phyloP scores from a whole-genome alignment of 108 stramenopile species.

The Epipyxis sp. region DNA sequence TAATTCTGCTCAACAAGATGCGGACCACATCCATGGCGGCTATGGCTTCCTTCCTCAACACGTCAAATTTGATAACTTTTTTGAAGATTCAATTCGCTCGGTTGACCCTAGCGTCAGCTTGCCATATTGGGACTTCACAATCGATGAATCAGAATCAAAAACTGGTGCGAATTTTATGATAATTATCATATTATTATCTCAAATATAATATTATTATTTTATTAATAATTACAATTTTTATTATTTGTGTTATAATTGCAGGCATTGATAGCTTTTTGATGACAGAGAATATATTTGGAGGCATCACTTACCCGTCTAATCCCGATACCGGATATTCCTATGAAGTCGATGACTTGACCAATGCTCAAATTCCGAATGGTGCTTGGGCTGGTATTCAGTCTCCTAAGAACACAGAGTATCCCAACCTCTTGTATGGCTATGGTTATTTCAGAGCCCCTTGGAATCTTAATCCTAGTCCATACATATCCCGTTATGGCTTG shows the following conservation, averaged over 20 bases:
- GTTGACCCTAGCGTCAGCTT: slow-evolving; percentile 40
- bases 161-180: background rate
- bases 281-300: background rate
- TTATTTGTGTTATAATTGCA: no score
- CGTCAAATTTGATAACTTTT: slow-evolving; percentile 39
- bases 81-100: slow-evolving; percentile 41
- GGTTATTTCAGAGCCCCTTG: no score
- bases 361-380: background rate
- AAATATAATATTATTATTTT: no score
- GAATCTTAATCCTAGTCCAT: no score
- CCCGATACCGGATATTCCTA: background rate
- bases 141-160: background rate
- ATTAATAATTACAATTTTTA: no score
- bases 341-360: background rate
- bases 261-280: no score
- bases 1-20: slow-evolving; percentile 34
- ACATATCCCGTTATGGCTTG: no score
- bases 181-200: no score
- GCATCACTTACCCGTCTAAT: background rate
- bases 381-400: background rate
- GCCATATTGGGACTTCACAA: slow-evolving; percentile 53
- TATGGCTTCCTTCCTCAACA: slow-evolving; percentile 41
- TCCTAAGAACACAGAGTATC: background rate
- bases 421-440: background rate
- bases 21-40: slow-evolving; percentile 49